phyloP scores from a whole-genome alignment of 2,329 filamentous ascomycete species.

The Xylaria polymorpha region DNA sequence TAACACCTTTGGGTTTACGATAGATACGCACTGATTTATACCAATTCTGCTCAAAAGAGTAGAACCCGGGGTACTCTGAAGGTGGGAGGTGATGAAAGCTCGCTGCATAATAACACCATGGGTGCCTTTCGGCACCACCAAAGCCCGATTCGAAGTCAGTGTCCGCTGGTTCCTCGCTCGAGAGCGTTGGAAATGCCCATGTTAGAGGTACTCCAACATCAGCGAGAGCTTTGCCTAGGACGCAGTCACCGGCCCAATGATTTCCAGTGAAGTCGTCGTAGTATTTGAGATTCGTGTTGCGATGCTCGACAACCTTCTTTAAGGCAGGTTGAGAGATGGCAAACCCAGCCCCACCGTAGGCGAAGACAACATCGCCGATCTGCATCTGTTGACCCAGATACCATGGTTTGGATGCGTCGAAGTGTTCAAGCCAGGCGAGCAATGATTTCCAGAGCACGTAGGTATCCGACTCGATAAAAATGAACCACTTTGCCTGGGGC shows the following conservation, averaged over 20 bases:
- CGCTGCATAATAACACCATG: slow-evolving; percentile 63
- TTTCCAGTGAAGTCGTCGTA: slow-evolving; percentile 58
- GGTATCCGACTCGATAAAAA: slow-evolving; percentile 70
- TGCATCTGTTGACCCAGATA: slow-evolving; percentile 67
- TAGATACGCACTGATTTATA: slow-evolving; percentile 45
- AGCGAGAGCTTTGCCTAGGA: slow-evolving; percentile 59
- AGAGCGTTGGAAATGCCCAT: slow-evolving; percentile 61
- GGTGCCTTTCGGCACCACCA: slow-evolving; percentile 53
- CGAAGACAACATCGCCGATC: slow-evolving; percentile 62
- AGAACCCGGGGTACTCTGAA: slow-evolving; percentile 56
- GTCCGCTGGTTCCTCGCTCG: slow-evolving; percentile 54
- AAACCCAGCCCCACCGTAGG: slow-evolving; percentile 65
- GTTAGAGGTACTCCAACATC: slow-evolving; percentile 59
- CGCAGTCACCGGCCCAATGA: slow-evolving; percentile 63
- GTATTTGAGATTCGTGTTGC: slow-evolving; percentile 53
- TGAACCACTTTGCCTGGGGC: slow-evolving; percentile 66
- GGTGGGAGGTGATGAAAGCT: slow-evolving; percentile 62
- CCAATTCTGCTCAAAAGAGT: slow-evolving; percentile 58
- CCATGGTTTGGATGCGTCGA: slow-evolving; percentile 59
- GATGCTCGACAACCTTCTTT: slow-evolving; percentile 56
- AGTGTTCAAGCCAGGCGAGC: slow-evolving; percentile 62
- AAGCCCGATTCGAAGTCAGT: slow-evolving; percentile 58
- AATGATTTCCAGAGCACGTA: slow-evolving; percentile 66
- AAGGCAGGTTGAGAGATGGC: slow-evolving; percentile 63
- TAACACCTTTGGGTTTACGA: background rate